Base-by-base conservation (phyloP, 148 eudicot species). In the Nepenthes gracilis region DNA sequence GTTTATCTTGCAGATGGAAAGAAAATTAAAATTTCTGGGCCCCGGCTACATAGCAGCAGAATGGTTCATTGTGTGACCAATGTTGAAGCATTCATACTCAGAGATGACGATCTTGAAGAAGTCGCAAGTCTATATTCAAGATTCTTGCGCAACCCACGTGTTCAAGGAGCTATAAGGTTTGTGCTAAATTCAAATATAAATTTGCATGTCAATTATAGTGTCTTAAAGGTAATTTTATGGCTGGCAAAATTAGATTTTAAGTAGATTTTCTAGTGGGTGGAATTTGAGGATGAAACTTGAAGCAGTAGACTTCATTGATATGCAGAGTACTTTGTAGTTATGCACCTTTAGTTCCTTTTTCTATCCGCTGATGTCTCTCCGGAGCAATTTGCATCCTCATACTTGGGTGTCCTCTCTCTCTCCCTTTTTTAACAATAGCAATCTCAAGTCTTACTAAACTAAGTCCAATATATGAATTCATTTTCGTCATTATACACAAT, bases 161-260 rank as follows among this genome's bases (percentile, higher is more conserved):
- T 83, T 64, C 91, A 83, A 63, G 82, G 88, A 66, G 88, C 88
- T 43, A 65, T 83, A 68, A 80, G 96, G 96, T 82, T 36, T 33
- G 8, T 61, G 33, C 5, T 4, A 15, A 48, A 36, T 35, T 2
- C 47, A 32, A 4, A 9, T 59, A 47, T 48, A 12, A 6, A 35
- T 33, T 33, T 12, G 36, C 61, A n/a, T 1, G 55, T 52, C 9
- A 5, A 5, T 12, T 52, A 12, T 52, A 12, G 55, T 12, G 6
- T 3, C 55, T 52, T 52, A 5, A 12, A 12, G 4, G 55, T 52
- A 52, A 52, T 52, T 52, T 52, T 12, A 12, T 12, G 6, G 6
- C 12, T 3, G n/a, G 32, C 5, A 12, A 52, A 52, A 23, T 23
- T 23, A 23, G 23, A 23, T 23, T 23, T 23, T 23, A 23, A 23